A percentile compares a stretch with the other conserved stretches of the same genome.
These are phyloP conservation scores for Cynara cardunculus DNA, from an alignment of 129 eudicot genomes.

Conservation along the genomic window DNA sequence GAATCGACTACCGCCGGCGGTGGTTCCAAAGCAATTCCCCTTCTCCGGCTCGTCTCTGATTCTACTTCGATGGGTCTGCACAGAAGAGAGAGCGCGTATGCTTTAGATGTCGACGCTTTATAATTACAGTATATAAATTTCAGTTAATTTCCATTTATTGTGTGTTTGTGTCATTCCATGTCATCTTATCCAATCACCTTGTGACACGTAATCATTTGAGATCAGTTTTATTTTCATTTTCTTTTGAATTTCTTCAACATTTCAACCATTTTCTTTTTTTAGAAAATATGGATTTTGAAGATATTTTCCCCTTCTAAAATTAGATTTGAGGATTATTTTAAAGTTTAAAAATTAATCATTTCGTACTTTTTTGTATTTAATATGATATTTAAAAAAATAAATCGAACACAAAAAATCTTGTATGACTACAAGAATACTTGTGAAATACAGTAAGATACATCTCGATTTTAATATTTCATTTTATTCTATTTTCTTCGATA, in stretches of 20 bases:
- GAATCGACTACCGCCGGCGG: conserved; percentile 20
- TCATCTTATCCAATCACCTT: conserved; percentile 12
- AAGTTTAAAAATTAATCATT: too few relatives aligned
- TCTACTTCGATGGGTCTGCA: conserved; percentile 7
- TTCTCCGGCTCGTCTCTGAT: conserved; percentile 21
- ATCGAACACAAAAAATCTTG: too few relatives aligned
- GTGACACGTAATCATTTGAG: conserved; percentile 6
- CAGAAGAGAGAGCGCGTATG: conserved; percentile 4
- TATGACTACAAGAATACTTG: too few relatives aligned
- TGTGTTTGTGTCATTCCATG: conserved; percentile 22
- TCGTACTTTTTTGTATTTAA: too few relatives aligned
- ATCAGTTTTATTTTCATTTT: not conserved
- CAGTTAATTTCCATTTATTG: conserved; percentile 19
- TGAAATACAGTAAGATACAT: too few relatives aligned
- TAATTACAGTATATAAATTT: conserved; percentile 8
- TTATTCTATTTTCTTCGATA: too few relatives aligned
- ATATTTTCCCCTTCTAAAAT: not conserved
- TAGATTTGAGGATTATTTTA: not conserved
- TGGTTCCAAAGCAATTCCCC: conserved; percentile 12
- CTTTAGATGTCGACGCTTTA: conserved; percentile 5
- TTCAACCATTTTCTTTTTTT: not conserved
- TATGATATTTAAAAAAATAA: too few relatives aligned
- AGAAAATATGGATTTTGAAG: not conserved
- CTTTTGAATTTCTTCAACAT: not conserved
- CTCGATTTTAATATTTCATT: too few relatives aligned